These are phyloP conservation scores for Mycena sanguinolenta DNA, from an alignment of 768 basidiomycete genomes.

Conservation along the genomic window DNA sequence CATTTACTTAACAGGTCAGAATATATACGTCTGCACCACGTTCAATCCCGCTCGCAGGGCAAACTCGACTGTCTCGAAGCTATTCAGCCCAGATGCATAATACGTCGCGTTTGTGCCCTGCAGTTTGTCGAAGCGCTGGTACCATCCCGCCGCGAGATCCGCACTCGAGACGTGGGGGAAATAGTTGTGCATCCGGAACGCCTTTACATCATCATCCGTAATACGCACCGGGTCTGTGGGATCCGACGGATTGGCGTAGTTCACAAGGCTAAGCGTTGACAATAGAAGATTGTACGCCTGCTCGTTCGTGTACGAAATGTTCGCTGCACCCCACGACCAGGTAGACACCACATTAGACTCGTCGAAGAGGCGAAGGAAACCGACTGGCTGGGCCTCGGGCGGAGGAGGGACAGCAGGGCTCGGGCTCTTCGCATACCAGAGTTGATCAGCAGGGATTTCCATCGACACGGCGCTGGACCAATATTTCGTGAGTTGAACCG, in stretches of 20 bases:
- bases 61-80: constrained; percentile 22
- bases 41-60: constrained; percentile 17
- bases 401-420: constrained; percentile 20
- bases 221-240: constrained; percentile 11
- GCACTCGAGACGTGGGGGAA: constrained; percentile 19
- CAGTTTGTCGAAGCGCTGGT: constrained; percentile 15
- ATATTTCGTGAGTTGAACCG: constrained; percentile 20
- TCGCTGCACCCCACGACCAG: constrained; percentile 12
- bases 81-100: constrained; percentile 24
- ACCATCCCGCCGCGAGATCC: constrained; percentile 16
- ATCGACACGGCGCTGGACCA: constrained; percentile 18
- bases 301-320: constrained; percentile 6
- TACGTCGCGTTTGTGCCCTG: constrained; percentile 19
- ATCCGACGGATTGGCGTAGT: constrained; percentile 9
- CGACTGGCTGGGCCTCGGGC: constrained; percentile 22
- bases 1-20: no score
- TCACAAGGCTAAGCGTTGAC: constrained; percentile 1
- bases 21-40: constrained; percentile 17
- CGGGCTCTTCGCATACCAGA: no score
- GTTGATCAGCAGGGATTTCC: no score
- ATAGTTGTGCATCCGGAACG: constrained; percentile 16
- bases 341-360: constrained; percentile 19
- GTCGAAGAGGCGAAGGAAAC: constrained; percentile 19
- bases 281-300: constrained; percentile 14
- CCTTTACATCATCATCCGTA: constrained; percentile 19